Evolutionary conservation across 2,329 filamentous ascomycete genomes (phyloP).

Genomic region (Stagonosporopsis cucurbitacearum): DNA sequence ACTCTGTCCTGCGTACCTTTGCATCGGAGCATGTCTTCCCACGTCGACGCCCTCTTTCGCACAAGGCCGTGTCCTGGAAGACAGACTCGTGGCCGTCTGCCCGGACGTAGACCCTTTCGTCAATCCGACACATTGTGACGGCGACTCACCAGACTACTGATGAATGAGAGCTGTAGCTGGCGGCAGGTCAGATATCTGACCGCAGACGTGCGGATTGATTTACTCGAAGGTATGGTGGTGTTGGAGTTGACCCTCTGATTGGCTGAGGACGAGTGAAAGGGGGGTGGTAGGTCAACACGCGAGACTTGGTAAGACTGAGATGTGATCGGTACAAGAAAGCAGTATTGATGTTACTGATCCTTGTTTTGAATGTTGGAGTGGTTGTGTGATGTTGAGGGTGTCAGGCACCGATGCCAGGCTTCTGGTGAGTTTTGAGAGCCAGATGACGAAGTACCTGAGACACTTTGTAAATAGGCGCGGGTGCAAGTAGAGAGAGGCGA

Average conservation of each 20-base stretch:
- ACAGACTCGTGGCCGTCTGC: slow-evolving; percentile 33
- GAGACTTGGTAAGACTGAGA: not conserved
- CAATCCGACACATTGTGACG: slow-evolving; percentile 42
- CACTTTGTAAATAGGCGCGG: slow-evolving; percentile 29
- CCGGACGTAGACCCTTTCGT: slow-evolving; percentile 39
- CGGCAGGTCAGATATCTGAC: not conserved
- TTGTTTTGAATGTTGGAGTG: not conserved
- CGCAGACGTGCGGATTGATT: not conserved
- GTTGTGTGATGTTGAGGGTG: slow-evolving; percentile 15
- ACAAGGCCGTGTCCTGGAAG: slow-evolving; percentile 35
- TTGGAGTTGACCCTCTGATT: not conserved
- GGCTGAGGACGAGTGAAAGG: not conserved
- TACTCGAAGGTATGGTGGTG: not conserved
- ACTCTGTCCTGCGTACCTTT: slow-evolving; percentile 32
- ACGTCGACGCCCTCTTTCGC: slow-evolving; percentile 30
- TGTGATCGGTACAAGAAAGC: slow-evolving; percentile 6
- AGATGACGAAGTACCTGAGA: slow-evolving; percentile 36
- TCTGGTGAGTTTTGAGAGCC: slow-evolving; percentile 22
- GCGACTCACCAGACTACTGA: not conserved
- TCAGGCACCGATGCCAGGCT: slow-evolving; percentile 11
- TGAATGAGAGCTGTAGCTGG: not conserved
- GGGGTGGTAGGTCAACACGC: not conserved
- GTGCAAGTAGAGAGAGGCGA: slow-evolving; percentile 24
- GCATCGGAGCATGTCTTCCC: slow-evolving; percentile 35
- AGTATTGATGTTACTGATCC: not conserved